Conservation (phyloP, 164 flowering plant species). For the Nymphaea colorata region DNA sequence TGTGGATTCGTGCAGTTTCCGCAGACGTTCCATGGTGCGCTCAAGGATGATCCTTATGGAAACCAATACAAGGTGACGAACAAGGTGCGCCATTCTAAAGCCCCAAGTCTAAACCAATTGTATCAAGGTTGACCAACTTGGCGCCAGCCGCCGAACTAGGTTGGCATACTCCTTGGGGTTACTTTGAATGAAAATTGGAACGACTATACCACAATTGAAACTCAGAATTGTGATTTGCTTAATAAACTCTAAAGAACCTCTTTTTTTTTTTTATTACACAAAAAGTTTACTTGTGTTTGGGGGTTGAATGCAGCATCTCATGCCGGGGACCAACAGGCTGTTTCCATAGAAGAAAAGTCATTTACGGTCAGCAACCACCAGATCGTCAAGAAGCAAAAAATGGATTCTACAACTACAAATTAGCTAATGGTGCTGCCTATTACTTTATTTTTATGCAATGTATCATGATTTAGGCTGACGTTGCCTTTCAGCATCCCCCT, state of each 20-base stretch:
- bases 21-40: slow-evolving; percentile 31
- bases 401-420: neutral
- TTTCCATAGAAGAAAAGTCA: slow-evolving; percentile 41
- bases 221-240: too few species aligned
- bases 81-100: neutral
- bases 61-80: slow-evolving; percentile 10
- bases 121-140: too few species aligned
- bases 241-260: too few species aligned
- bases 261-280: too few species aligned
- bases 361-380: slow-evolving; percentile 26
- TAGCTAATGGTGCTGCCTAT: neutral
- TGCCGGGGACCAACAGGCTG: slow-evolving; percentile 31
- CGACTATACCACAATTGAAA: too few species aligned
- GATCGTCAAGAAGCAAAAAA: neutral
- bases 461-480: neutral
- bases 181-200: too few species aligned
- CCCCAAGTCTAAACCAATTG: too few species aligned
- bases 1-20: slow-evolving; percentile 42
- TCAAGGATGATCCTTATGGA: slow-evolving; percentile 41
- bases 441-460: neutral
- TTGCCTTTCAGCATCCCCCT: too few species aligned
- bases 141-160: too few species aligned
- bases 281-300: too few species aligned
- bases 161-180: too few species aligned
- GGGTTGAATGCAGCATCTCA: too few species aligned